phyloP scores from a whole-genome alignment of 1,284 basidiomycete genomes.

The Apiotrichum gamsii region DNA sequence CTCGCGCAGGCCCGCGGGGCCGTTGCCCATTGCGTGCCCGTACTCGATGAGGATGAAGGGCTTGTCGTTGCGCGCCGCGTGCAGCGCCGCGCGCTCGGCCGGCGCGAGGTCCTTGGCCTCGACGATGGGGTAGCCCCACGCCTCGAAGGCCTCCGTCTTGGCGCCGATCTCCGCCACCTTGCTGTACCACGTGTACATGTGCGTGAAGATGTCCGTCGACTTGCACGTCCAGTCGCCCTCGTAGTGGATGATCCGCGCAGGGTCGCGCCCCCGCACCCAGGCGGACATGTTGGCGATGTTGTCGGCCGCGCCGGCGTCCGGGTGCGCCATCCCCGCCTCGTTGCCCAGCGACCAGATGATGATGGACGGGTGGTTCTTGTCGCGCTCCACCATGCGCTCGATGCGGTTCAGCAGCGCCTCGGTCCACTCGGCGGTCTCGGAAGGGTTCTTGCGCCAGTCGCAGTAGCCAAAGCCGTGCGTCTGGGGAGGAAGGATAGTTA shows the following conservation, averaged over 20 bases:
- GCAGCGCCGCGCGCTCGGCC: conserved; percentile 5
- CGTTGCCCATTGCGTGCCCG: conserved; percentile 22
- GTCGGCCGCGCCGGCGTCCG: conserved; percentile 21
- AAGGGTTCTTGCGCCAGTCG: conserved; percentile 17
- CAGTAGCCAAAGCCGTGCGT: conserved; percentile 22
- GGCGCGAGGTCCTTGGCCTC: conserved; percentile 13
- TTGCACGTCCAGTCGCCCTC: conserved; percentile 11
- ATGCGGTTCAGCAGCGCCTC: conserved; percentile 17
- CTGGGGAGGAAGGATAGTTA: too few relatives aligned
- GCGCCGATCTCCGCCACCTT: conserved; percentile 14
- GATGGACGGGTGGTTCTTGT: conserved; percentile 28
- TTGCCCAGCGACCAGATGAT: conserved; percentile 27
- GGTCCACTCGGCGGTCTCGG: conserved; percentile 7
- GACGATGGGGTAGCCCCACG: conserved; percentile 11
- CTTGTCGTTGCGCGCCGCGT: conserved; percentile 7
- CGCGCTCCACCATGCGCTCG: conserved; percentile 21
- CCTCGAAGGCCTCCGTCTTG: conserved; percentile 5
- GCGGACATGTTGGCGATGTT: conserved; percentile 17
- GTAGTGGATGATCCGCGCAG: conserved; percentile 16
- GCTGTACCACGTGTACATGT: conserved; percentile 14
- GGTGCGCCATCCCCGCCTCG: conserved; percentile 22
- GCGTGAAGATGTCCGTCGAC: conserved; percentile 14
- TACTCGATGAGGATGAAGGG: conserved; percentile 20
- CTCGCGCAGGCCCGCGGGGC: conserved; percentile 15
- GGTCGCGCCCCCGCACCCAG: conserved; percentile 12